A percentile compares a stretch with the other conserved stretches of the same genome.
Conservation (phyloP, 352 stramenopile species). For the Pythium utonaiense region DNA sequence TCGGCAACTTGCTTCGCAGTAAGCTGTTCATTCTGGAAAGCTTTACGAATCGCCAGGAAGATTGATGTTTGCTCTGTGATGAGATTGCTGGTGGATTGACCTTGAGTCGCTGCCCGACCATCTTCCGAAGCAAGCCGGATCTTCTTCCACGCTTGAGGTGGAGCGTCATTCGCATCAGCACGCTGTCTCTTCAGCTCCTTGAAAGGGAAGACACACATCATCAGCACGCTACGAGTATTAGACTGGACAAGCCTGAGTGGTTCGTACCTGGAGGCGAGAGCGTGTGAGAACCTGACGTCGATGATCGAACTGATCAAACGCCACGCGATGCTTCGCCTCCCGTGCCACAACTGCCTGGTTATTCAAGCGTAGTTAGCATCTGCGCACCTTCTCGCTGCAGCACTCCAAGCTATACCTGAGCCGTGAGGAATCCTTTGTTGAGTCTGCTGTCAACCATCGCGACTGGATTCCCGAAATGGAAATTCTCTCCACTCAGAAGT, state of each 20-base stretch:
- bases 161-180: background rate
- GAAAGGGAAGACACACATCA: too few relatives aligned
- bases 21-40: background rate
- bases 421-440: background rate
- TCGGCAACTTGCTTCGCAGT: background rate
- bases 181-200: background rate
- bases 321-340: background rate
- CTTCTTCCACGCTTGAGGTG: slow-evolving; percentile 11
- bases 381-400: background rate
- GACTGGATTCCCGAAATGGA: slow-evolving; percentile 19
- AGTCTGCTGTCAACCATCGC: background rate
- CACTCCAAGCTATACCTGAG: slow-evolving; percentile 1
- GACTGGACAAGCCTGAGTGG: too few relatives aligned
- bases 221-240: too few relatives aligned
- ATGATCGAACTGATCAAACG: background rate
- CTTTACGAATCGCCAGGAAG: background rate
- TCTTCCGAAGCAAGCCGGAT: slow-evolving; percentile 1
- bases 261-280: background rate
- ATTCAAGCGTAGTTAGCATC: background rate
- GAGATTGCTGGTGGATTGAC: background rate
- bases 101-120: background rate
- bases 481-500: slow-evolving; percentile 13
- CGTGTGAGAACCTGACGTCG: background rate
- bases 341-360: background rate
- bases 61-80: slow-evolving; percentile 5